Base-by-base conservation (phyloP, 2,329 filamentous ascomycete genomes). In the Drechslera avenae region DNA sequence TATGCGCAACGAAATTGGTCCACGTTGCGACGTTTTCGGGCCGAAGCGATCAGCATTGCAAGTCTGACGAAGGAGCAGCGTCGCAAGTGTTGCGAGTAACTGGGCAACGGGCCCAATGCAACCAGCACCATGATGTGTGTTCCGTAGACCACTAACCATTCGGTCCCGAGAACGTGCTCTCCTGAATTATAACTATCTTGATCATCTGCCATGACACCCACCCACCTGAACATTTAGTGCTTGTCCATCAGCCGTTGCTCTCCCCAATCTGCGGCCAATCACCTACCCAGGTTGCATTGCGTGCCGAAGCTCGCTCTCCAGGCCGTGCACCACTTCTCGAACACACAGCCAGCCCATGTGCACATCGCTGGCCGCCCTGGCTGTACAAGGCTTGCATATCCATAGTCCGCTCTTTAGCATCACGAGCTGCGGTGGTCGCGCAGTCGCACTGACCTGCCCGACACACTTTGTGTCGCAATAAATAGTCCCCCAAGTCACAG, bases 251-350 rank as follows among this genome's bases (percentile, higher is more conserved):
- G 7, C 23, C 32, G 23, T 46, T 23, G 23, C 14, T 36, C 23
- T 21, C 17, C 6, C 18, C n/a, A 13, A 12, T 26, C 17, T 35
- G 21, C 31, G 37, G 16, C 51, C 51, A 54, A 54, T 54, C 51
- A 54, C 6, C 33, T 14, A 16, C 32, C 7, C 47, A 35, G 34
- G 17, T 28, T 18, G 39, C 14, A 40, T 46, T 54, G 51, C 51
- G 51, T 54, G 51, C 51, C 30, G 17, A 41, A 39, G 17, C 21
- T 54, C 41, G 42, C 47, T 49, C 45, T 28, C 36, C 34, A 35
- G 17, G 31, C 45, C 28, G 50, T 37, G 34, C 47, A 17, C 23
- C 42, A 35, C 13, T 36, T 43, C 37, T 42, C 23, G 30, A 51
- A 33, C 17, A 18, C 33, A 32, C 12, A 35, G 28, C 35, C 16